phyloP scores from a whole-genome alignment of 805 yeast genomes.

The Suhomyces sp. region DNA sequence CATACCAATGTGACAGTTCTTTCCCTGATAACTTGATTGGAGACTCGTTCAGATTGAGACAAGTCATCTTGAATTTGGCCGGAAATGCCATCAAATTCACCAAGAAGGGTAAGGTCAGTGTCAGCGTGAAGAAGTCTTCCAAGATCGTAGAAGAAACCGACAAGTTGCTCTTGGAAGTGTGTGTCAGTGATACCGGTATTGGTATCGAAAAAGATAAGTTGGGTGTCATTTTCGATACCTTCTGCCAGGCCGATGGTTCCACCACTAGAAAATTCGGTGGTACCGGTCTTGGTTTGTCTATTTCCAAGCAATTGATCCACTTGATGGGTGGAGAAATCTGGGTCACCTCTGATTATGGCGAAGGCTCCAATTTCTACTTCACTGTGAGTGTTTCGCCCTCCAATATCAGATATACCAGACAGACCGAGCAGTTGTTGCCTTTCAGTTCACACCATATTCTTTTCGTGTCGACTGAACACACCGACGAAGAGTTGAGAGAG shows the following conservation, averaged over 20 bases:
- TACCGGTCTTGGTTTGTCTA: constrained; percentile 84
- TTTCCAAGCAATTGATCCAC: constrained; percentile 82
- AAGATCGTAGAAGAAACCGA: constrained; percentile 30
- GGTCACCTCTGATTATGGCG: constrained; percentile 79
- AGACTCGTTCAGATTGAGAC: constrained; percentile 84
- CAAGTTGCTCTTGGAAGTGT: constrained; percentile 65
- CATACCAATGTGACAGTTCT: constrained; percentile 79
- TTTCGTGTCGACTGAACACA: constrained; percentile 65
- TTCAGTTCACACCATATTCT: constrained; percentile 68
- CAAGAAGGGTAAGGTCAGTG: constrained; percentile 74
- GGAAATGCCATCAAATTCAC: constrained; percentile 92
- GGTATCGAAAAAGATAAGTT: constrained; percentile 84
- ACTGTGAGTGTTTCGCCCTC: constrained; percentile 80
- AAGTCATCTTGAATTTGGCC: constrained; percentile 79
- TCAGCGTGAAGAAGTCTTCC: constrained; percentile 60
- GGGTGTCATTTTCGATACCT: constrained; percentile 82
- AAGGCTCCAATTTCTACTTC: constrained; percentile 81
- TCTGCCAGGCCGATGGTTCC: constrained; percentile 92
- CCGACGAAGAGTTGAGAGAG: constrained; percentile 45
- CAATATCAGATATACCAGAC: constrained; percentile 54
- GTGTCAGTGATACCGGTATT: constrained; percentile 88
- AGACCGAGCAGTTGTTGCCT: constrained; percentile 67
- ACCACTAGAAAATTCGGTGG: constrained; percentile 93
- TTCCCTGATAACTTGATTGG: constrained; percentile 87
- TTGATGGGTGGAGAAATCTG: constrained; percentile 93